A percentile compares a stretch with the other conserved stretches of the same genome.
Conservation (phyloP, 192 early-diverging fungal species). For the Entrophospora sp. region DNA sequence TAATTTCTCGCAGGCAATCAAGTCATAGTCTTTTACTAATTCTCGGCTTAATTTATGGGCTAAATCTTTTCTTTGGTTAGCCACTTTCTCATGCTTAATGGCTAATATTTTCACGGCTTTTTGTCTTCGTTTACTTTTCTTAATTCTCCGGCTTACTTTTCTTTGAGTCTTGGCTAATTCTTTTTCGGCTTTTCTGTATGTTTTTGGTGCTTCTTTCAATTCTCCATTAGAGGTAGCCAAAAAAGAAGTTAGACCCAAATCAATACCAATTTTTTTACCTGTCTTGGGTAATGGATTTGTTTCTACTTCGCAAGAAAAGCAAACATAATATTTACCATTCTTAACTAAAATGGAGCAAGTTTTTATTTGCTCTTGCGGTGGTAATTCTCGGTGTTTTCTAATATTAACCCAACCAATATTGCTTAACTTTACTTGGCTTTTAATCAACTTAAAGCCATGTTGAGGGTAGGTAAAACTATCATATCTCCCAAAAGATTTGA, state of each 20-base stretch:
- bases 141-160: not conserved
- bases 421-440: not conserved
- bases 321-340: not conserved
- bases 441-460: no score
- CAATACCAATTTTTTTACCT: not conserved
- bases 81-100: not conserved
- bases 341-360: not conserved
- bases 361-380: not conserved
- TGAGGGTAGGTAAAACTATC: no score
- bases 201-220: not conserved
- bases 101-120: not conserved
- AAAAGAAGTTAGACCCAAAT: not conserved
- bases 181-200: not conserved
- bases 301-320: not conserved
- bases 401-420: not conserved
- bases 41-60: not conserved
- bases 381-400: not conserved
- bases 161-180: not conserved
- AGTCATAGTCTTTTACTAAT: not conserved
- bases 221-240: not conserved
- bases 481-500: no score
- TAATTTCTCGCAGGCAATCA: not conserved
- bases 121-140: not conserved
- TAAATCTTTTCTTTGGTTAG: constrained; percentile 3
- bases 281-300: not conserved